Evolutionary conservation across 495 filamentous ascomycete genomes (phyloP).

Genomic region (Cercophora sp.): DNA sequence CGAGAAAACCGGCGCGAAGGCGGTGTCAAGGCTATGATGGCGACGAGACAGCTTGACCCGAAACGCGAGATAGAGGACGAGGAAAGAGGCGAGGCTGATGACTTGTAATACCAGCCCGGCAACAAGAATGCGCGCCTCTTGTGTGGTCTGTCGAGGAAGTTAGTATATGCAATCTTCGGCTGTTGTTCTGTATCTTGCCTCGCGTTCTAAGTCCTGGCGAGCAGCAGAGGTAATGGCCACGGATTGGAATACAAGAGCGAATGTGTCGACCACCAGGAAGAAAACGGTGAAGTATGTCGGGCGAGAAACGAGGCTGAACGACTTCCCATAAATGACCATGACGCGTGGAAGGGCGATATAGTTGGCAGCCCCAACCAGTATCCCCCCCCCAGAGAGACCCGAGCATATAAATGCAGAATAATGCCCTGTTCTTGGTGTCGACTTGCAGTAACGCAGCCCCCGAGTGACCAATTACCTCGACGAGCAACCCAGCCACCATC

Average conservation of each 20-base stretch:
- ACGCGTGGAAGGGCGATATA: slow-evolving; percentile 36
- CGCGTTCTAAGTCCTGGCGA: slow-evolving; percentile 2
- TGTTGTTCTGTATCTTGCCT: no score
- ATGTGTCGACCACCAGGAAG: slow-evolving; percentile 28
- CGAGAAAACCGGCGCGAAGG: slow-evolving; percentile 28
- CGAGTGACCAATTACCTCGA: slow-evolving; percentile 40
- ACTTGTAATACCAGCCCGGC: slow-evolving; percentile 37
- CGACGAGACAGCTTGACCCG: slow-evolving; percentile 26
- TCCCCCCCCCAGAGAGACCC: slow-evolving; percentile 39
- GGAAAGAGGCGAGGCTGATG: slow-evolving; percentile 29
- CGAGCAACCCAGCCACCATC: slow-evolving; percentile 30
- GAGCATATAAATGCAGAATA: slow-evolving; percentile 34
- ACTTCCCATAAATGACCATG: slow-evolving; percentile 37
- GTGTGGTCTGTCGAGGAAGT: no score
- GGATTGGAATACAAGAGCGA: slow-evolving; percentile 34
- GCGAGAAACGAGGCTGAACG: slow-evolving; percentile 24
- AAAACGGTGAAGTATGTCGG: slow-evolving; percentile 29
- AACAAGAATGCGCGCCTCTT: slow-evolving; percentile 30
- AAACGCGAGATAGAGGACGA: slow-evolving; percentile 30
- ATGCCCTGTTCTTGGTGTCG: slow-evolving; percentile 21
- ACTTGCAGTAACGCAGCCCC: slow-evolving; percentile 33
- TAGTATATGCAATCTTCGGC: no score
- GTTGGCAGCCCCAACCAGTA: slow-evolving; percentile 33
- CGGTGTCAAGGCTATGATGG: slow-evolving; percentile 29
- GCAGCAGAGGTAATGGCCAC: slow-evolving; percentile 29